A percentile compares a stretch with the other conserved stretches of the same genome.
Conservation (phyloP, 2,329 filamentous ascomycete genomes). For the Ceratocystis lukuohia region DNA sequence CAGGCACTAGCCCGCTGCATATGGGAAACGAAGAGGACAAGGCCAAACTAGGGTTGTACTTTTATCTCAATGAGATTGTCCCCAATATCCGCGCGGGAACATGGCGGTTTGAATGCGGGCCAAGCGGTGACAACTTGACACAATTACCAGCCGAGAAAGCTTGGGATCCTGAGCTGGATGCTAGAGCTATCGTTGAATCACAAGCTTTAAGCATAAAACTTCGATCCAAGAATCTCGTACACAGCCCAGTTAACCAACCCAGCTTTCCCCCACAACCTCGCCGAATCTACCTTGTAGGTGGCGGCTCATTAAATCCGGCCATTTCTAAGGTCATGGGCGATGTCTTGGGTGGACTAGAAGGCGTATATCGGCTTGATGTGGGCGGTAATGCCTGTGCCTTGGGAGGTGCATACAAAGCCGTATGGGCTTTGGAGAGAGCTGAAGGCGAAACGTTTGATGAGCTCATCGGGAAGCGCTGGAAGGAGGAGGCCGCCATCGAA, state of each 20-base stretch:
- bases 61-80: constrained; percentile 88
- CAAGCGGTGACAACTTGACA: constrained; percentile 40
- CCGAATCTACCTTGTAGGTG: constrained; percentile 86
- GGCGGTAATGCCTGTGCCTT: constrained; percentile 91
- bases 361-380: constrained; percentile 85
- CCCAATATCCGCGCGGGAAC: constrained; percentile 77
- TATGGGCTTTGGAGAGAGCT: constrained; percentile 70
- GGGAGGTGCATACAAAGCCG: constrained; percentile 88
- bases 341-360: constrained; percentile 77
- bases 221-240: constrained; percentile 64
- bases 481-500: constrained; percentile 68
- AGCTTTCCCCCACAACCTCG: constrained; percentile 68
- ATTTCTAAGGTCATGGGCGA: constrained; percentile 77
- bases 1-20: constrained; percentile 56
- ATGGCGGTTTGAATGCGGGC: constrained; percentile 60
- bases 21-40: constrained; percentile 39
- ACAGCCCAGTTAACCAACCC: constrained; percentile 30
- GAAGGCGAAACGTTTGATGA: constrained; percentile 71
- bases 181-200: constrained; percentile 81
- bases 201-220: constrained; percentile 85
- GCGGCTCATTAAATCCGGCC: constrained; percentile 76
- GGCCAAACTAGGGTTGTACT: constrained; percentile 88
- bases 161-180: constrained; percentile 53
- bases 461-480: constrained; percentile 71
- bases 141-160: constrained; percentile 23